Evolutionary conservation across 495 filamentous ascomycete species (phyloP), one percentile per base, ranked within the genome.

Genomic region (Acidiella bohemica): DNA sequence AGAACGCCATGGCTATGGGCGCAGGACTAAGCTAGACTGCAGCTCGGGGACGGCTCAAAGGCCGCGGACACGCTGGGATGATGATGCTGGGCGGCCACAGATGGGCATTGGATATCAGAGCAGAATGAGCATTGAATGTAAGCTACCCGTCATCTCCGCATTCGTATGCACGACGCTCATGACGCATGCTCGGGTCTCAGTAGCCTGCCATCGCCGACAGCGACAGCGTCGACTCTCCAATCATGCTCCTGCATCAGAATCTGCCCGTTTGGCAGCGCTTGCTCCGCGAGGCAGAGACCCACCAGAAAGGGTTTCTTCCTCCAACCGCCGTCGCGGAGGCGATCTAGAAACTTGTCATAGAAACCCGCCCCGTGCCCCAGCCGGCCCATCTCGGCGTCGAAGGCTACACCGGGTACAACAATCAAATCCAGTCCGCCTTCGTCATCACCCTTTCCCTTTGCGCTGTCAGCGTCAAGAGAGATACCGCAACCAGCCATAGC

Each of bases 311-410:
- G 80, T 75, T 80, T 78, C 40, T 59, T 53, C 49, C 59, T 53
- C 58, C 60, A 41, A 57, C 59, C 39, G 57, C 55, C 42, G 13
- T 47, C 26, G 17, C 51, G 44, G 61, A 86, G 92, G 51, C 75
- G 72, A 42, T 76, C 67, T 56, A 97, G 60, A 59, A 92, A 97
- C 63, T 73, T 77, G 61, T 97, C 90, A 71, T 96, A 97, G 61
- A 86, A 97, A 32, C 92, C 90, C 66, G 83, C 93, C 37, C 90
- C 90, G 66, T 97, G 92, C 7, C 90, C 90, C 9, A 95, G 66
- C 54, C 90, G 68, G 47, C 77, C 70, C 39, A 88, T 73, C 23
- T 66, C 68, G 10, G 62, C 53, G 58, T 94, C 88, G 57, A 96
- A 97, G 7, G 83, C 90, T 59, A 96, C 81, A 11, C 90, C 90